Percentiles rank a stretch among this genome's conserved stretches.
These are phyloP conservation scores for Hippophae tibetana DNA, from an alignment of 306 rosid species.

Conservation along the genomic window DNA sequence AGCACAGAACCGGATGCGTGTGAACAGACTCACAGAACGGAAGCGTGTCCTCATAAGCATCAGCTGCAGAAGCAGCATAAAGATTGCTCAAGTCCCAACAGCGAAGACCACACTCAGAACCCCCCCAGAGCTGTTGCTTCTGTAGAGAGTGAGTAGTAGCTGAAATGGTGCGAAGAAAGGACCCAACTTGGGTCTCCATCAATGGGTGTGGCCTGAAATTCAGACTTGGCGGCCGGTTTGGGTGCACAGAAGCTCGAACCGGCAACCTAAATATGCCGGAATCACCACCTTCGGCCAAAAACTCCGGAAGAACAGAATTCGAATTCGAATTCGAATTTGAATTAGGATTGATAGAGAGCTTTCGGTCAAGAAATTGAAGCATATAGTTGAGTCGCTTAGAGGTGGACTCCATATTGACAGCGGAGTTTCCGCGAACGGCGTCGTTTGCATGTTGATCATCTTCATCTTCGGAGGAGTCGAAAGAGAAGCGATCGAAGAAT, in stretches of 20 bases:
- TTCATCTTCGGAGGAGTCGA: constrained; percentile 15
- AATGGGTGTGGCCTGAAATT: constrained; percentile 80
- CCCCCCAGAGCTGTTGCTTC: constrained; percentile 56
- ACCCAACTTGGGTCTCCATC: constrained; percentile 75
- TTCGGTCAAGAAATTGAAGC: constrained; percentile 88
- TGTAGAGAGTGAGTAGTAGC: constrained; percentile 32
- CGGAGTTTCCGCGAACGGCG: constrained; percentile 26
- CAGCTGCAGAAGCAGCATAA: constrained; percentile 31
- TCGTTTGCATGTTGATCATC: constrained; percentile 4
- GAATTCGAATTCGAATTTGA: not conserved
- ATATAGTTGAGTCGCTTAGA: constrained; percentile 69
- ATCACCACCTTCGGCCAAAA: constrained; percentile 63
- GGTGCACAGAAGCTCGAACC: constrained; percentile 54
- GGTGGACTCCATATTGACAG: constrained; percentile 52
- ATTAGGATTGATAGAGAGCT: constrained; percentile 31
- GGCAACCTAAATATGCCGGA: constrained; percentile 58
- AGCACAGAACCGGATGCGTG: constrained; percentile 56
- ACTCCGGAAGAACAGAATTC: constrained; percentile 45
- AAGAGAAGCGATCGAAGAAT: constrained; percentile 10
- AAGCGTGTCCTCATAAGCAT: constrained; percentile 58
- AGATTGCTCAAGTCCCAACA: constrained; percentile 61
- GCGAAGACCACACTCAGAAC: constrained; percentile 56
- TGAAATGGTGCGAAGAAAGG: constrained; percentile 53
- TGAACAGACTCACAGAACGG: constrained; percentile 56
- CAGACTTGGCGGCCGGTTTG: constrained; percentile 65